Evolutionary conservation across 2,329 filamentous ascomycete genomes (phyloP), one percentile per base, ranked within the genome.

Genomic region (Periconia sp.): DNA sequence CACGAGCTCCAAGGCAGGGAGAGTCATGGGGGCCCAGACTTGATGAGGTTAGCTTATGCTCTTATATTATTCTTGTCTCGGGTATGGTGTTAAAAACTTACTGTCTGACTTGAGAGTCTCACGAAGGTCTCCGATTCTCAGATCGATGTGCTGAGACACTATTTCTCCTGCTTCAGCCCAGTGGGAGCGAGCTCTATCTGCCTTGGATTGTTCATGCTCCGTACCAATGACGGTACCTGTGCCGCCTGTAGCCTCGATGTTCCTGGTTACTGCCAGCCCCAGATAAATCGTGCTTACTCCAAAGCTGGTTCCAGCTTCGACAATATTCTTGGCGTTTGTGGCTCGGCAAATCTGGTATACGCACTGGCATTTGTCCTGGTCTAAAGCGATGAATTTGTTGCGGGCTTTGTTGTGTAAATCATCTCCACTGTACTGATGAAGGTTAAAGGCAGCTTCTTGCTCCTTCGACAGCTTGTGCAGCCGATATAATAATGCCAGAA

Each of bases 271-370:
- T 0, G 81, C 83, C 2, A 85, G 68, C 0, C 82, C 80, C 2
- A 85, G 73, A 46, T 84, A 86, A 31, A 85, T 82, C 0, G 82
- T 85, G 42, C 78, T 82, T 1, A 86, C 75, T 2, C 83, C 83
- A 44, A 82, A 85, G 29, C 76, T 79, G 0, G 83, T 85, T 1
- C 82, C 83, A 0, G 80, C 81, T 56, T 86, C 82, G 25, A 85
- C 75, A 17, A 84, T 67, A 30, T 73, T 74, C 2, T 68, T 70
- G 0, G 82, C 81, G 2, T 74, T 71, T 8, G 66, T 77, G 10
- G 74, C 69, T 3, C 74, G 73, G 3, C 76, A 58, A 0, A 85
- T 69, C 13, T 79, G 76, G 59, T 85, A 85, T 1, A 81, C 65
- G 26, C 83, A 73, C 3, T 76, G 69, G 52, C 76, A 80, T 59